Evolutionary conservation across 352 stramenopile genomes (phyloP), one percentile per base, ranked within the genome.

Genomic region (Pythium plurisporium): DNA sequence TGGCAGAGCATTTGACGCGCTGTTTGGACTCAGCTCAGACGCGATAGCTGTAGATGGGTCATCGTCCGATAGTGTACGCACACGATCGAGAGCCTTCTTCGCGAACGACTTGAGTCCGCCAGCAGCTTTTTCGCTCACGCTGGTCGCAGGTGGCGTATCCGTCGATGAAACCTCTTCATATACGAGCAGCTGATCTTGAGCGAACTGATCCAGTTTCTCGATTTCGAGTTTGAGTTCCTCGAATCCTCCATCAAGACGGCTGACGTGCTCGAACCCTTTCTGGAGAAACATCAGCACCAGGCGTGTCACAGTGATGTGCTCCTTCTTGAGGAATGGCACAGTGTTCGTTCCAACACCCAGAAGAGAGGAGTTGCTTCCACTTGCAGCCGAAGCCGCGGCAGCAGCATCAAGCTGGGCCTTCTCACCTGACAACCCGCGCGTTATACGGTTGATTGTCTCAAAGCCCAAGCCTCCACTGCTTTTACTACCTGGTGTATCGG

Each of bases 241-340:
- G 50, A 95, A 94, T 0, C 87, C 82, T 19, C 86, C 86, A 22
- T 91, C 79, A 1, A 96, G 60, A 9, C 82, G 78, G 52, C 86
- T 94, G 17, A 96, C 85, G 43, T 92, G 82, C 59, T 91, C 81
- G 42, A 95, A 96, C 0, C 82, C 86, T 10, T 93, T 90, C 51
- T 94, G 80, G 11, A 94, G 62, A 50, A 96, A 95, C 71, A 95
- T 86, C 8, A 94, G 53, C 34, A 94, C 80, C 2, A 95, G 64
- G 17, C 82, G 77, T 12, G 82, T 91, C 43, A 95, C 74, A 3
- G 79, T 81, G 27, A 91, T 74, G 47, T 94, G 77, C 34, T 94
- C 71, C 23, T 67, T 69, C 40, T 64, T 69, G 19, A 69, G 30
- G 25, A 57, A 54, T 4, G 62, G 55, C 0, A 62, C 49, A 1